Evolutionary conservation across 768 basidiomycete genomes (phyloP), one percentile per base, ranked within the genome.

Genomic region (Tylopilus sp.): DNA sequence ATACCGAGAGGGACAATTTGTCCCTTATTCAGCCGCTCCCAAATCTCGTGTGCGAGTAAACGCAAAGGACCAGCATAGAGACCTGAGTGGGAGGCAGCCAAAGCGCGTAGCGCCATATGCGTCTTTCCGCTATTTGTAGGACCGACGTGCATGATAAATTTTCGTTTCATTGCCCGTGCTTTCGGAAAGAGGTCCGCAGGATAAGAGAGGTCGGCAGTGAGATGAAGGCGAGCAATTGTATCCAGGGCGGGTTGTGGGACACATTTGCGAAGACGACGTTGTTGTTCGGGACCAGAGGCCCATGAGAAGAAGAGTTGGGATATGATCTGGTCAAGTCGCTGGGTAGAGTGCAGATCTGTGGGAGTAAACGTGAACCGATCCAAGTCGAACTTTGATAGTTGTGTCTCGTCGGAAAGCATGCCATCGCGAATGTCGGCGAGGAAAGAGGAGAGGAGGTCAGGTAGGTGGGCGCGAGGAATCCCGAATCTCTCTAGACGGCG

Each of bases 91-190:
- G 94, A 84, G 5, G 84, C 82, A 1, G 92, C 89, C 3, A 99
- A 79, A 0, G 94, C 92, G 40, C 91, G 85, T 10, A 99, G 74
- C 0, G 96, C 97, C 63, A 89, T 85, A 64, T 98, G 86, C 0
- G 96, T 99, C 74, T 99, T 99, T 28, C 96, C 97, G 56, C 90
- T 92, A 70, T 98, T 99, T 22, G 97, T 98, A 0, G 97, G 97
- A 0, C 96, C 97, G 36, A 99, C 92, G 62, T 99, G 96, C 77
- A 98, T 86, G 67, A 95, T 87, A 60, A 98, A 75, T 60, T 86
- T 90, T 19, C 95, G 80, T 17, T 76, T 78, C 57, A 85, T 72
- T 12, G 68, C 62, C 11, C 96, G 83, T 0, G 92, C 84, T 10
- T 48, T 17, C 0, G 72, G 63, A 60, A 66, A 84, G 12, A 71